These are phyloP conservation scores for Fusarium sp. DNA, from an alignment of 2,329 filamentous ascomycete genomes.

Conservation along the genomic window DNA sequence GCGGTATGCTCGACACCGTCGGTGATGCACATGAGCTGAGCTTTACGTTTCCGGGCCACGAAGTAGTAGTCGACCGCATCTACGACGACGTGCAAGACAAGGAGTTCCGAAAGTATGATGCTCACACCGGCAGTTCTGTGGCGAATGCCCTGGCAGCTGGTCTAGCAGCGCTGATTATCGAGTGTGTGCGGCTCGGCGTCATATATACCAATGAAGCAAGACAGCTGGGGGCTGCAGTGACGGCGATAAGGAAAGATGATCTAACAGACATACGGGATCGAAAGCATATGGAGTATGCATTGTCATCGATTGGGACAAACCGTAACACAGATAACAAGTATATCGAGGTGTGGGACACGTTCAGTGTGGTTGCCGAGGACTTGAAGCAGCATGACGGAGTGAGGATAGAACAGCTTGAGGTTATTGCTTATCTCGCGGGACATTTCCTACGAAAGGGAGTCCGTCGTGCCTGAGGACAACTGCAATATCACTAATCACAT, in stretches of 20 bases:
- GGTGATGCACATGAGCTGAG: slow-evolving; percentile 6
- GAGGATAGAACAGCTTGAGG: slow-evolving; percentile 5
- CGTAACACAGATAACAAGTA: slow-evolving; percentile 14
- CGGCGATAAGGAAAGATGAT: slow-evolving; percentile 9
- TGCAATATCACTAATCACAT: no score
- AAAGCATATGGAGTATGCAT: slow-evolving; percentile 8
- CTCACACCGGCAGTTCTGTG: slow-evolving; percentile 15
- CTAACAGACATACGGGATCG: slow-evolving; percentile 10
- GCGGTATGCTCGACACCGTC: slow-evolving; percentile 4
- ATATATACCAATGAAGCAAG: slow-evolving; percentile 9
- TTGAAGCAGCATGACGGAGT: slow-evolving; percentile 8
- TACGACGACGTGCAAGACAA: slow-evolving; percentile 6
- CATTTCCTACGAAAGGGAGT: slow-evolving; percentile 4
- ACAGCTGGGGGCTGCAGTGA: background rate
- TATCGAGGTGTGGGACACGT: slow-evolving; percentile 15
- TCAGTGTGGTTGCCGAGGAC: slow-evolving; percentile 1
- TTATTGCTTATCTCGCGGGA: background rate
- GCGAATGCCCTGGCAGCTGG: slow-evolving; percentile 15
- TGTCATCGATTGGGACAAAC: slow-evolving; percentile 5
- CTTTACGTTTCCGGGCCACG: slow-evolving; percentile 11
- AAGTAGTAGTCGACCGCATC: slow-evolving; percentile 5
- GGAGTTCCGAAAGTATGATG: slow-evolving; percentile 7
- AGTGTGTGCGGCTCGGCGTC: slow-evolving; percentile 12
- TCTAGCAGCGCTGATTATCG: slow-evolving; percentile 13
- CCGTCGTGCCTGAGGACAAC: background rate